Evolutionary conservation across 768 basidiomycete species (phyloP).

Genomic region (Tylopilus felleus): DNA sequence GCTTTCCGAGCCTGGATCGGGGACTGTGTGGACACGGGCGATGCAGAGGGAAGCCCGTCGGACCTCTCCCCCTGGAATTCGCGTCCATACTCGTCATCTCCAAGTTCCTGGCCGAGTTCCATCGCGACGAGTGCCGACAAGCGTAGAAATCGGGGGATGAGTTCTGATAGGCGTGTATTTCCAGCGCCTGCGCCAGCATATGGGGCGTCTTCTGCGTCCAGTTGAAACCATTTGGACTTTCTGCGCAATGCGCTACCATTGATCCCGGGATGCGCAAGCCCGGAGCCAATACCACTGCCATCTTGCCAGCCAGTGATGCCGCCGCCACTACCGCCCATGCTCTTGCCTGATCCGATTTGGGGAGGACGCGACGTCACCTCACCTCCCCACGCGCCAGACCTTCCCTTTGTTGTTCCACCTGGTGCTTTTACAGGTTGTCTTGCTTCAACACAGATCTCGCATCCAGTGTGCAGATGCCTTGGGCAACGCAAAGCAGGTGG

Average conservation of each 20-base stretch:
- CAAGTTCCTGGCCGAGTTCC: conserved; percentile 70
- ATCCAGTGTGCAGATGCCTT: conserved; percentile 68
- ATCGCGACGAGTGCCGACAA: conserved; percentile 76
- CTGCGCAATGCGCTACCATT: conserved; percentile 60
- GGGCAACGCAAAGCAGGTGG: conserved; percentile 66
- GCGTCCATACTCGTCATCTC: conserved; percentile 47
- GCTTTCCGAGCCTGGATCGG: conserved; percentile 17
- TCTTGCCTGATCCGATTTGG: conserved; percentile 18
- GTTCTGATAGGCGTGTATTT: conserved; percentile 62
- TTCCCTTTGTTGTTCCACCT: conserved; percentile 24
- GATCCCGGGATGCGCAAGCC: conserved; percentile 54
- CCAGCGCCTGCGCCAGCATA: conserved; percentile 41
- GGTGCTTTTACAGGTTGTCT: conserved; percentile 34
- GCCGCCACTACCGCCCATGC: conserved; percentile 35
- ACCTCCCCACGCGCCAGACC: conserved; percentile 26
- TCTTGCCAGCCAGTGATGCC: conserved; percentile 74
- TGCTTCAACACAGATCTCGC: conserved; percentile 74
- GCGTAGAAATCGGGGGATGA: conserved; percentile 69
- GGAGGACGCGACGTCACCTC: conserved; percentile 22
- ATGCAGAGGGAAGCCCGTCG: conserved; percentile 10
- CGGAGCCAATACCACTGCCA: conserved; percentile 69
- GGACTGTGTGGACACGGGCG: conserved; percentile 12
- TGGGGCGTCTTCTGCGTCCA: conserved; percentile 24
- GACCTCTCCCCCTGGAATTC: conserved; percentile 30
- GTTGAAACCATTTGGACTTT: conserved; percentile 30